These are phyloP conservation scores for Telfairia occidentalis DNA, from an alignment of 331 rosid genomes.

Conservation along the genomic window DNA sequence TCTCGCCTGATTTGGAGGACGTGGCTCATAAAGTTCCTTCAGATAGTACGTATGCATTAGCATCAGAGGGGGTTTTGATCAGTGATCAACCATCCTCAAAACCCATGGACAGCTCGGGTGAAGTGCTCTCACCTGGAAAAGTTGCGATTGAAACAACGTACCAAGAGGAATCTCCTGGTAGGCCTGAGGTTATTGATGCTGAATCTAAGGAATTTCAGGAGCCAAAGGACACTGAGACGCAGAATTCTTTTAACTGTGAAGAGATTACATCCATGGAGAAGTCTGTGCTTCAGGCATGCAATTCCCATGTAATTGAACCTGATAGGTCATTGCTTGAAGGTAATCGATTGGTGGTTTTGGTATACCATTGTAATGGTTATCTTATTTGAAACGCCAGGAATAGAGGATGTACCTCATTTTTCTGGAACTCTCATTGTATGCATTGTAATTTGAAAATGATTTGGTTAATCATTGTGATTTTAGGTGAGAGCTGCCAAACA, in stretches of 20 bases:
- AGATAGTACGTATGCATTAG: conserved; percentile 21
- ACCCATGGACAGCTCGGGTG: conserved; percentile 30
- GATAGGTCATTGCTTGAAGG: conserved; percentile 38
- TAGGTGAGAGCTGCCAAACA: conserved; percentile 30
- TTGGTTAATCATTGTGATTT: conserved; percentile 15
- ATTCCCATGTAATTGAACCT: conserved; percentile 25
- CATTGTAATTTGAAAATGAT: conserved; percentile 1
- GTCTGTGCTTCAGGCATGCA: conserved; percentile 50
- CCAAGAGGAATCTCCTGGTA: conserved; percentile 39
- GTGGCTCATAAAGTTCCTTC: conserved; percentile 36
- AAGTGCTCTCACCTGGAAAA: conserved; percentile 25
- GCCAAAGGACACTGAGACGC: conserved; percentile 26
- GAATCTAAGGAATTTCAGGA: conserved; percentile 40
- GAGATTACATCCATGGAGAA: conserved; percentile 24
- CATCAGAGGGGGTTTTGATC: conserved; percentile 31
- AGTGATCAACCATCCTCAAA: conserved; percentile 34
- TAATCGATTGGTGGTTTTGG: conserved; percentile 15
- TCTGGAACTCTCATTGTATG: background rate
- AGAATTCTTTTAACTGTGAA: conserved; percentile 27
- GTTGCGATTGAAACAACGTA: conserved; percentile 22
- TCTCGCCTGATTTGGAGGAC: conserved; percentile 50
- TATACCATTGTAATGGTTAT: background rate
- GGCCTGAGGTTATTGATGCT: conserved; percentile 48
- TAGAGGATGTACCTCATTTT: background rate
- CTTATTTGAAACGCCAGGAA: background rate